Evolutionary conservation across 2,329 filamentous ascomycete species (phyloP), one percentile per base, ranked within the genome.

Genomic region (Sclerotinia glacialis): DNA sequence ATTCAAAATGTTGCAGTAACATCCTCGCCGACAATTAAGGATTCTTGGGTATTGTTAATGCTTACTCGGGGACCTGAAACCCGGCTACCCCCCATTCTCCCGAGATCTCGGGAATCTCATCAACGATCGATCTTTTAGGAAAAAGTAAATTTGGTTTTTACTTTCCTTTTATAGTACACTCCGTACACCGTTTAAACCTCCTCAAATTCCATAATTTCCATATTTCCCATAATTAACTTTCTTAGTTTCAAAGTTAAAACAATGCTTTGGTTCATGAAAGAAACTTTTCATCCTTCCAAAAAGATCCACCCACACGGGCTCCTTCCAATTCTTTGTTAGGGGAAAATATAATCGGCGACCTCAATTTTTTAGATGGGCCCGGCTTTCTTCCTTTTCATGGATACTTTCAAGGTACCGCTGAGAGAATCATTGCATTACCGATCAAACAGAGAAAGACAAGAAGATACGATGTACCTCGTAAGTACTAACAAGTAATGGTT

Each of bases 81-180:
- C 54, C 54, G 64, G 54, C 64, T 61, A 44, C 46, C 55, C 46
- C 55, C 49, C 44, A n/a, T 60, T 59, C 34, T 46, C 64, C 64
- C 64, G 64, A 65, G 46, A 61, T 65, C 64, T 65, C 64, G 64
- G 64, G 64, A 65, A 65, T 65, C 64, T 65, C 31, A 65, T 21
- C 18, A 18, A 47, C 58, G 44, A 61, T 26, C 58, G 44, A 61
- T 26, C 58, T 37, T 49, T 49, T 28, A 46, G 44, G 28, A 40
- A 49, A 60, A 60, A 34, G 18, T 7, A 34, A n/a, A 21, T 26
- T 12, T 49, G 14, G 28, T 37, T 23, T 60, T 21, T 49, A 49
- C 44, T 31, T 42, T n/a, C 60, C 60, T n/a, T 28, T n/a, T n/a
- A n/a, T n/a, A n/a, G n/a, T n/a, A n/a, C n/a, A n/a, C n/a, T n/a